Evolutionary conservation across 345 rosid genomes (phyloP).

Genomic region (Euphorbia peplus): DNA sequence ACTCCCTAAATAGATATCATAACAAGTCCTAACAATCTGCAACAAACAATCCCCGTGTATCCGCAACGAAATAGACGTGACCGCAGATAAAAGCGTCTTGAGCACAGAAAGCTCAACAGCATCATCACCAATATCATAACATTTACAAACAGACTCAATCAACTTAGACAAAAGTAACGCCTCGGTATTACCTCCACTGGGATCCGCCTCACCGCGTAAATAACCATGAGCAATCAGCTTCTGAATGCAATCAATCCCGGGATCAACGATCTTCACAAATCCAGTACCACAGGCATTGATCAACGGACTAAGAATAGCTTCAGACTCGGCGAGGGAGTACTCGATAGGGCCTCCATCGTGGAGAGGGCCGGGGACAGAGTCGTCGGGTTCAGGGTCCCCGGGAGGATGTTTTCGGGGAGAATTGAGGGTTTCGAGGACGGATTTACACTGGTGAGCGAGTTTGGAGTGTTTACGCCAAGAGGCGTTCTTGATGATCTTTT

Average conservation of each 20-base stretch:
- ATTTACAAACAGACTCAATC: constrained; percentile 79
- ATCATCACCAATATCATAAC: constrained; percentile 81
- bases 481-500: constrained; percentile 83
- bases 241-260: constrained; percentile 86
- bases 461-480: constrained; percentile 99
- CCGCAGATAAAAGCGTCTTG: constrained; percentile 82
- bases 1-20: constrained; percentile 89
- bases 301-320: constrained; percentile 76
- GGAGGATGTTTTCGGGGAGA: constrained; percentile 39
- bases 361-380: constrained; percentile 77
- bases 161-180: constrained; percentile 61
- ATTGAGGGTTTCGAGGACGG: constrained; percentile 64
- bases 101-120: constrained; percentile 64
- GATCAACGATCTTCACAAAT: constrained; percentile 86
- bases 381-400: constrained; percentile 55
- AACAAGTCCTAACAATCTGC: constrained; percentile 87
- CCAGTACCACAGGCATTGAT: constrained; percentile 68
- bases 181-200: constrained; percentile 66
- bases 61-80: constrained; percentile 77
- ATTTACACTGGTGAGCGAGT: constrained; percentile 91
- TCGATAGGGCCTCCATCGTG: constrained; percentile 68
- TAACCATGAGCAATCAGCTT: constrained; percentile 85
- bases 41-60: constrained; percentile 92
- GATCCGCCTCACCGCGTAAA: constrained; percentile 97
- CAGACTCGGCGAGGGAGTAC: constrained; percentile 80